phyloP scores from a whole-genome alignment of 1,284 basidiomycete species.

The Ceratobasidium sp. region DNA sequence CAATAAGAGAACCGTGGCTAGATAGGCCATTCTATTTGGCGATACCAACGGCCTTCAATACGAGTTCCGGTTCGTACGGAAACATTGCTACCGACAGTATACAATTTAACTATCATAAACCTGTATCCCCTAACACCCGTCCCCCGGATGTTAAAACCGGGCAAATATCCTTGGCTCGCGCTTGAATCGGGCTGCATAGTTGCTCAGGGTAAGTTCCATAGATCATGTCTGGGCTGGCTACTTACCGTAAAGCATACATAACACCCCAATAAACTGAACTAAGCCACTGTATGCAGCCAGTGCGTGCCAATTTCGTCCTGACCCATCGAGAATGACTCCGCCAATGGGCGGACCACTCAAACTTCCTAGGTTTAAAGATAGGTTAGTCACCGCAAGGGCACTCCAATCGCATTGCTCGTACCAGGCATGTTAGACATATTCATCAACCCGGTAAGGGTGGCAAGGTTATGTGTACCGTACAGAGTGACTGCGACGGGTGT shows the following conservation, averaged over 20 bases:
- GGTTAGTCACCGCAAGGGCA: neutral
- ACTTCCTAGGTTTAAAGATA: conserved; percentile 33
- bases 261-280: conserved; percentile 36
- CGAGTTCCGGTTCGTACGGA: too few species aligned
- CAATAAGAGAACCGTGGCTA: too few species aligned
- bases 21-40: too few species aligned
- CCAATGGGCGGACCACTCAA: conserved; percentile 44
- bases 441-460: conserved; percentile 43
- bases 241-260: conserved; percentile 41
- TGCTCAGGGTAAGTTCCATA: conserved; percentile 40
- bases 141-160: neutral
- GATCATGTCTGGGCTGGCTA: neutral
- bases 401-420: neutral
- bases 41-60: too few species aligned
- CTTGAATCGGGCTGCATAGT: conserved; percentile 43
- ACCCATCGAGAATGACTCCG: conserved; percentile 43
- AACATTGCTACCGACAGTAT: too few species aligned
- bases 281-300: conserved; percentile 34
- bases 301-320: conserved; percentile 43
- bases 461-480: conserved; percentile 44
- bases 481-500: conserved; percentile 44
- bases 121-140: too few species aligned
- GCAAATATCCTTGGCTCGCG: conserved; percentile 41
- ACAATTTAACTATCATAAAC: too few species aligned
- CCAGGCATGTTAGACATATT: conserved; percentile 44